Evolutionary conservation across 1,284 basidiomycete species (phyloP).

Genomic region (Cutaneotrichosporon sp.): DNA sequence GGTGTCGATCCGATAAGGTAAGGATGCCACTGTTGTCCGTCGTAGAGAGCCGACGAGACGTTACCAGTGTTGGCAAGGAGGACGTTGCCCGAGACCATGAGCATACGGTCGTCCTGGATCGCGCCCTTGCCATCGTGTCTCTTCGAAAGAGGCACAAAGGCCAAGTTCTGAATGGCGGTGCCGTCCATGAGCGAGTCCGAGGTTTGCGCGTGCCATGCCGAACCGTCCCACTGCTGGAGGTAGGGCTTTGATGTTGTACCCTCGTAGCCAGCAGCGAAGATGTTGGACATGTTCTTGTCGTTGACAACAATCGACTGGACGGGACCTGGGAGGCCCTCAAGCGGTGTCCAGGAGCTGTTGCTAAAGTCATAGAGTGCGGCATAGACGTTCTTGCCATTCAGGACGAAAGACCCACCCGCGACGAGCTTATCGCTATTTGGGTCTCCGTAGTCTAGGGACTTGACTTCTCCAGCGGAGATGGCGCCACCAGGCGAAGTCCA

Average conservation of each 20-base stretch:
- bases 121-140: conserved; percentile 53
- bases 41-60: conserved; percentile 78
- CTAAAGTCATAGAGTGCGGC: conserved; percentile 65
- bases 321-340: conserved; percentile 71
- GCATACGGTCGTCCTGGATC: conserved; percentile 77
- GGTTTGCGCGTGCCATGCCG: conserved; percentile 65
- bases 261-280: conserved; percentile 83
- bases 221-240: conserved; percentile 75
- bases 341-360: conserved; percentile 66
- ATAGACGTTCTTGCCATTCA: conserved; percentile 59
- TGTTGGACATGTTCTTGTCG: conserved; percentile 68
- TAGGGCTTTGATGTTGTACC: conserved; percentile 62
- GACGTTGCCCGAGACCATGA: conserved; percentile 81
- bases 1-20: conserved; percentile 69
- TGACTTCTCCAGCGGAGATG: conserved; percentile 68
- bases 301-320: conserved; percentile 85
- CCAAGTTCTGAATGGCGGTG: conserved; percentile 64
- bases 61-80: conserved; percentile 65
- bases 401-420: conserved; percentile 67
- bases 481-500: conserved; percentile 80
- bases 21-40: conserved; percentile 76
- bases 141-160: conserved; percentile 75
- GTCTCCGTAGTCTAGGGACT: conserved; percentile 59
- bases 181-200: conserved; percentile 41
- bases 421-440: conserved; percentile 57